These are phyloP conservation scores for Citrus cavaleriei DNA, from an alignment of 345 rosid genomes.

Conservation along the genomic window DNA sequence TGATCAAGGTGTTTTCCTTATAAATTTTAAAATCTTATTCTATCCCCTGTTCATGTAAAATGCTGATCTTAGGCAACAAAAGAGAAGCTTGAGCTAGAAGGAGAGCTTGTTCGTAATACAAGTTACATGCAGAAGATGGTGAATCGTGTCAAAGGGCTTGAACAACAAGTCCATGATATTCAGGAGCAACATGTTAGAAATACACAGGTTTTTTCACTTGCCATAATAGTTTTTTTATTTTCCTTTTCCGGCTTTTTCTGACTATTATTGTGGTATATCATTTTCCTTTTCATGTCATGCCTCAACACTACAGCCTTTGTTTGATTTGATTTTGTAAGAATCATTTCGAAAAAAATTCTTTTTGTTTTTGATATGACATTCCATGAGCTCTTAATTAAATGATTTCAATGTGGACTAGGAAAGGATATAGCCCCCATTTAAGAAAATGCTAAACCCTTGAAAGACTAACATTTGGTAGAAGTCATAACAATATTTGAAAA, in stretches of 20 bases:
- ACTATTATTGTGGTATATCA: background rate
- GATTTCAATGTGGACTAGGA: background rate
- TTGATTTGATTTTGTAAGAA: background rate
- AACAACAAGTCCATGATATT: constrained; percentile 65
- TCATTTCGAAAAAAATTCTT: background rate
- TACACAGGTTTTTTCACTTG: constrained; percentile 64
- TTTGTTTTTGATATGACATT: background rate
- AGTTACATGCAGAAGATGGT: constrained; percentile 37
- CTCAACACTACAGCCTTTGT: background rate
- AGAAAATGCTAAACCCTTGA: no score
- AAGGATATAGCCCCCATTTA: no score
- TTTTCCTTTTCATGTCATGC: background rate
- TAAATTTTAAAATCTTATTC: background rate
- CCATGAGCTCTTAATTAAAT: background rate
- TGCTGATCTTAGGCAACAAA: constrained; percentile 57
- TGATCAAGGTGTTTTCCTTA: background rate
- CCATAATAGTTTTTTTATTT: background rate
- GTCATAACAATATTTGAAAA: no score
- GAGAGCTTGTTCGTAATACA: constrained; percentile 41
- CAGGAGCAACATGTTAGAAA: constrained; percentile 62
- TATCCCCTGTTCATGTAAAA: constrained; percentile 9
- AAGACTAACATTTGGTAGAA: no score
- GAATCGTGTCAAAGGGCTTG: constrained; percentile 46
- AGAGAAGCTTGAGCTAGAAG: constrained; percentile 53
- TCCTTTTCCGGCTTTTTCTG: background rate